These are phyloP conservation scores for Melampsora occidentalis DNA, from an alignment of 1,284 basidiomycete genomes.

Conservation along the genomic window DNA sequence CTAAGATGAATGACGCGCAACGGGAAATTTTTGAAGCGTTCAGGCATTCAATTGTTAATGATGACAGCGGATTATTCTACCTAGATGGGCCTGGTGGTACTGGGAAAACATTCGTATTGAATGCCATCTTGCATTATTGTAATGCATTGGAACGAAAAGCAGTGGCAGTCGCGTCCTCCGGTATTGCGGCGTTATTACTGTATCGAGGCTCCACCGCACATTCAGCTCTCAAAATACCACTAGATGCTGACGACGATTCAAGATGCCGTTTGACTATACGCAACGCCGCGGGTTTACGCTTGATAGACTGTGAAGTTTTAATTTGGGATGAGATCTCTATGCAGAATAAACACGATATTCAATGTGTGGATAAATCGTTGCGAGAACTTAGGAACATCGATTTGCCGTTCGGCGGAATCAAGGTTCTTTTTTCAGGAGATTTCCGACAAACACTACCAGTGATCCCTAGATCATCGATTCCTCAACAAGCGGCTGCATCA, in stretches of 20 bases:
- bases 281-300: background rate
- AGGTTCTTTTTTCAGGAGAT: conserved; percentile 10
- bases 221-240: conserved; percentile 4
- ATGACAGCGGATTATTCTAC: conserved; percentile 53
- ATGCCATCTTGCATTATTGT: background rate
- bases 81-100: conserved; percentile 50
- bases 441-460: background rate
- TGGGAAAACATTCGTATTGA: conserved; percentile 16
- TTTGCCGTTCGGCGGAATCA: conserved; percentile 1
- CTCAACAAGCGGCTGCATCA: no score
- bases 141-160: background rate
- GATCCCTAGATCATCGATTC: no score
- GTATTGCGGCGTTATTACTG: conserved; percentile 4
- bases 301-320: background rate
- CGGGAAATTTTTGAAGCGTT: no score
- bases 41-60: background rate
- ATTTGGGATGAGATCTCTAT: conserved; percentile 29
- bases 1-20: no score
- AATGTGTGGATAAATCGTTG: background rate
- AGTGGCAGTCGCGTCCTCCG: background rate
- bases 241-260: background rate
- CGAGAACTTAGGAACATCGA: background rate
- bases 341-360: background rate
- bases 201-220: background rate
- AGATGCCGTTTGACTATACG: background rate